These are phyloP conservation scores for Penicillium sp. DNA, from an alignment of 2,329 filamentous ascomycete genomes.

Conservation along the genomic window DNA sequence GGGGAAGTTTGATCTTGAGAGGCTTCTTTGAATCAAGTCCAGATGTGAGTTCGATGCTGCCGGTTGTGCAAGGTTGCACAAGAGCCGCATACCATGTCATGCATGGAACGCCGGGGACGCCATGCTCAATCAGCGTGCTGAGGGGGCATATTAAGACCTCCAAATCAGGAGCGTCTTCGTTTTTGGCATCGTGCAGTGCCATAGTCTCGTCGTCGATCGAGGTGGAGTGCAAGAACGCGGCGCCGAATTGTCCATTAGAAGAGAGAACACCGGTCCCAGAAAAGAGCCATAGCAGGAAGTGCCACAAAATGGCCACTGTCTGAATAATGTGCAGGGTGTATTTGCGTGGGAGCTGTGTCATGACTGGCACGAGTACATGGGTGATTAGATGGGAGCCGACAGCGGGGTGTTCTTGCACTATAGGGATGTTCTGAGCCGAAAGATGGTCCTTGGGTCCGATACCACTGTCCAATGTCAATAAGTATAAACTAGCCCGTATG, in stretches of 20 bases:
- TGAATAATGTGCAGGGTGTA: slow-evolving; percentile 4
- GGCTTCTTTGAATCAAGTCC: neutral
- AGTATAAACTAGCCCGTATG: too few relatives aligned
- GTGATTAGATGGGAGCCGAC: slow-evolving; percentile 1
- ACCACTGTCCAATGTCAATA: neutral
- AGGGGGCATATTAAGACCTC: neutral
- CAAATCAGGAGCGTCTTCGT: neutral
- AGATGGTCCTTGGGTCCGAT: neutral
- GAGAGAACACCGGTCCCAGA: neutral
- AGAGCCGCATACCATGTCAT: slow-evolving; percentile 5
- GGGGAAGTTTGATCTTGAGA: neutral
- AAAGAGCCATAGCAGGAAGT: slow-evolving; percentile 3
- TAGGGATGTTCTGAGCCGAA: neutral
- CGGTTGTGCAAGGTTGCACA: neutral
- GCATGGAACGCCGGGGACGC: slow-evolving; percentile 1
- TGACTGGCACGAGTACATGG: slow-evolving; percentile 2
- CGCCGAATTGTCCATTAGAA: slow-evolving; percentile 5
- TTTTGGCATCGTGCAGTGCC: neutral
- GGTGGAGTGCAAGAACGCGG: slow-evolving; percentile 3
- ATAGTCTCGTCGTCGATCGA: neutral
- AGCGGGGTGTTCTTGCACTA: neutral
- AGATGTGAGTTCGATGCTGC: neutral
- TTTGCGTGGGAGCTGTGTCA: slow-evolving; percentile 3
- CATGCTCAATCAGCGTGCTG: slow-evolving; percentile 1
- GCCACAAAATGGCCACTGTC: slow-evolving; percentile 4